Conservation (phyloP, 129 eudicot species). For the Centaurea solstitialis region DNA sequence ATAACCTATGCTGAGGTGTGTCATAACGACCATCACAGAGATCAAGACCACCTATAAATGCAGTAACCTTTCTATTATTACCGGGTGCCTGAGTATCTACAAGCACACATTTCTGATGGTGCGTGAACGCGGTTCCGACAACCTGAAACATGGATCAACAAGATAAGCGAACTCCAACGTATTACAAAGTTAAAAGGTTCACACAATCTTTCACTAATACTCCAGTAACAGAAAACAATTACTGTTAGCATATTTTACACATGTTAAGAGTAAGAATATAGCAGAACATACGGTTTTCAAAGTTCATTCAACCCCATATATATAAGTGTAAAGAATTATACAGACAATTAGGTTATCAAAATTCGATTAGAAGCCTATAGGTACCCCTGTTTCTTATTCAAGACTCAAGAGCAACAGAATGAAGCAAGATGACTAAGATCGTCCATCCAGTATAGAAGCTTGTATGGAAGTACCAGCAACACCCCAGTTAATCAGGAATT, state of each 20-base stretch:
- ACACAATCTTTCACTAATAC: constrained; percentile 5
- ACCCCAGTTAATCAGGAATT: not conserved
- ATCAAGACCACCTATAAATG: constrained; percentile 93
- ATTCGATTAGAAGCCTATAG: not conserved
- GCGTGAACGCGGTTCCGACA: constrained; percentile 84
- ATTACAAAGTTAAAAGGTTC: not conserved
- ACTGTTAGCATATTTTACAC: not conserved
- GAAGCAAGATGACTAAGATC: not conserved
- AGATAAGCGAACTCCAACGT: constrained; percentile 1
- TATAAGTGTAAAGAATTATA: not conserved
- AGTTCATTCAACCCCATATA: constrained; percentile 4
- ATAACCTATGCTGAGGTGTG: constrained; percentile 87
- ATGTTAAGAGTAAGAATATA: not conserved
- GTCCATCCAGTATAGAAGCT: not conserved
- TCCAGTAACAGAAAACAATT: not conserved
- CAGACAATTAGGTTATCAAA: not conserved
- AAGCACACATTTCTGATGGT: constrained; percentile 96
- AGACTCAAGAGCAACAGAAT: constrained; percentile 14
- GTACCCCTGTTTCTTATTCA: constrained; percentile 5
- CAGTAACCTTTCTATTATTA: constrained; percentile 68
- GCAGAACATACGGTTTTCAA: constrained; percentile 5
- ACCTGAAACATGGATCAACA: constrained; percentile 54
- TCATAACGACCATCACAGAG: constrained; percentile 99
- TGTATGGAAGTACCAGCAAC: not conserved
- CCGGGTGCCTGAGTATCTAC: constrained; percentile 87